Base-by-base conservation (phyloP, 352 stramenopile genomes). In the Globisporangium solare region DNA sequence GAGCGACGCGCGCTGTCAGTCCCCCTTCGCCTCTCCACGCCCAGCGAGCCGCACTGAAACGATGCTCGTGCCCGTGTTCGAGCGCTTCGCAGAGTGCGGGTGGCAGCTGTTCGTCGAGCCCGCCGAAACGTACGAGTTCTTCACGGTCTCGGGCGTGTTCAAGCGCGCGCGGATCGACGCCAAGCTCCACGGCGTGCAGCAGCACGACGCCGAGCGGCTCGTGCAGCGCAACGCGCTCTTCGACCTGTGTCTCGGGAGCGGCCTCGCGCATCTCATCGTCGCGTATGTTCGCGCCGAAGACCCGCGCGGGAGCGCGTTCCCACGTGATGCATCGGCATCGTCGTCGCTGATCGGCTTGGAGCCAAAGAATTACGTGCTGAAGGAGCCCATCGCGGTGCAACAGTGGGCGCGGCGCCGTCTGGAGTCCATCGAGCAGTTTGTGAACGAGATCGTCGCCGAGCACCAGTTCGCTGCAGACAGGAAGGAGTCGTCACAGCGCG, bases 41-140 rank as follows among this genome's bases (percentile, higher is more conserved):
- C 7, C 27, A 35, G 7, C 27, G 7, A 35, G 3, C 27, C 3
- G 27, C 27, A 35, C 3, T 10, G 10, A 10, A 35, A 43, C 24
- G 40, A 57, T 50, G 37, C 39, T 51, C 46, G 2, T 68, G 22
- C 58, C 22, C 58, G 82, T 90, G 18, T 74, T 90, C 45, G 83
- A 92, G 58, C 79, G 70, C 57, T 92, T 92, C 57, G 79, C 79
- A 20, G 83, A 92, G 67, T 70, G 76, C 51, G 83, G 83, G 7
- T 94, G 83, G 81, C 75, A 84, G 57, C 74, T 72, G 49, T 92
- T 92, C 68, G 77, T 86, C 32, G 79, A 88, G 37, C 83, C 83
- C 13, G 81, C 75, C 8, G 83, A 94, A 76, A 92, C 81, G 21
- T 94, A 87, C 63, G 83, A 94, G 74, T 85, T 91, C 65, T 92